These are phyloP conservation scores for Astrocystis sublimbata DNA, from an alignment of 495 filamentous ascomycete genomes.

Conservation along the genomic window DNA sequence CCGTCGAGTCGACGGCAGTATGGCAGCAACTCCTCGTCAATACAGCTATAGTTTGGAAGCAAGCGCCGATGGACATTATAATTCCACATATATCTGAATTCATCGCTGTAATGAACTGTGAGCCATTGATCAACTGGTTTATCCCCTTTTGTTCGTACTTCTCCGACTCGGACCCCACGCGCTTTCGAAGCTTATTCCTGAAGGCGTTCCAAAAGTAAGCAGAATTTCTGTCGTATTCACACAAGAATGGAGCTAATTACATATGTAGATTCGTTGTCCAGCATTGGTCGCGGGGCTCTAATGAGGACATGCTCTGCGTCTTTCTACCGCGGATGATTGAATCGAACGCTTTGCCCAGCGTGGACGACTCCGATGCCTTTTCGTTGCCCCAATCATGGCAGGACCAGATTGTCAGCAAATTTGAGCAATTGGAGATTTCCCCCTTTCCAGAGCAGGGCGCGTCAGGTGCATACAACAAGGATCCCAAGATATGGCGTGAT, in stretches of 20 bases:
- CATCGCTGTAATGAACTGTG: slow-evolving; percentile 63
- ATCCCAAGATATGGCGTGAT: slow-evolving; percentile 54
- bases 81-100: slow-evolving; percentile 66
- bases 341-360: slow-evolving; percentile 48
- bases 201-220: slow-evolving; percentile 78
- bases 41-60: slow-evolving; percentile 67
- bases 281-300: slow-evolving; percentile 64
- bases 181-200: slow-evolving; percentile 74
- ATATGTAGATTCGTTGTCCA: slow-evolving; percentile 63
- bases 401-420: slow-evolving; percentile 63
- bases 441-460: slow-evolving; percentile 56
- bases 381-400: slow-evolving; percentile 68
- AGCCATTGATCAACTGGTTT: slow-evolving; percentile 67
- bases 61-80: slow-evolving; percentile 77
- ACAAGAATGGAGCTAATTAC: slow-evolving; percentile 22
- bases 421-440: slow-evolving; percentile 56
- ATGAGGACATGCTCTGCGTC: slow-evolving; percentile 67
- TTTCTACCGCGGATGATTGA: slow-evolving; percentile 68
- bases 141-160: slow-evolving; percentile 81
- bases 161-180: slow-evolving; percentile 67
- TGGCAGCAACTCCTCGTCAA: slow-evolving; percentile 61
- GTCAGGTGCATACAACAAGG: slow-evolving; percentile 45
- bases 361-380: slow-evolving; percentile 56
- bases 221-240: not conserved
- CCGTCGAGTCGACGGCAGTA: slow-evolving; percentile 45